A percentile compares a stretch with the other conserved stretches of the same genome.
Evolutionary conservation across 345 rosid species (phyloP).

Genomic region (Salix suchowensis): DNA sequence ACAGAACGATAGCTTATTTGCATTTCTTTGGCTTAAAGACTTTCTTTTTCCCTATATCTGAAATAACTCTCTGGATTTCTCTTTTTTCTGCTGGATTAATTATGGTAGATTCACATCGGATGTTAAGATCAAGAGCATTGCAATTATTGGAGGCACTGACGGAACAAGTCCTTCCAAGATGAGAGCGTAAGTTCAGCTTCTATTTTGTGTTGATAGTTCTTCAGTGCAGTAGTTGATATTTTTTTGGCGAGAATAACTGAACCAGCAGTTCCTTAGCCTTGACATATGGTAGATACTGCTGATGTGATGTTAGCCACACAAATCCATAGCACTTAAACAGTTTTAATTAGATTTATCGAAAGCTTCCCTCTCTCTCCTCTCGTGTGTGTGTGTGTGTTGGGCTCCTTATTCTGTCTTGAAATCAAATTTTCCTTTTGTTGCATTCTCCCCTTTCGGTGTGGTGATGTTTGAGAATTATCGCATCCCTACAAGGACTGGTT

Average conservation of each 20-base stretch:
- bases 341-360: not conserved
- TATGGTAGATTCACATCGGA: conserved; percentile 79
- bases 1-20: not conserved
- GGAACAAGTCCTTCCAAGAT: conserved; percentile 94
- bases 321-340: not conserved
- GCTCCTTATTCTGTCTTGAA: no score
- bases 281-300: not conserved
- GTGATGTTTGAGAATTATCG: no score
- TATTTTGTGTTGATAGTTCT: not conserved
- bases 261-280: not conserved
- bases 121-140: conserved; percentile 91
- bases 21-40: not conserved
- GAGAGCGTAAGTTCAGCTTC: conserved; percentile 68
- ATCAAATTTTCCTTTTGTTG: no score
- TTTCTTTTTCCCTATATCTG: not conserved
- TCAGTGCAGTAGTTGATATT: not conserved
- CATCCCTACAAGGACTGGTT: not conserved
- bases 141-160: conserved; percentile 80
- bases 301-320: not conserved
- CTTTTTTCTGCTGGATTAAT: conserved; percentile 2
- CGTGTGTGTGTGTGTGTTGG: no score
- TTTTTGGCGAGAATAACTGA: not conserved
- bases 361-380: no score
- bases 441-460: no score
- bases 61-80: not conserved